phyloP scores from a whole-genome alignment of 257 asterid genomes.

The Plantago elongata region DNA sequence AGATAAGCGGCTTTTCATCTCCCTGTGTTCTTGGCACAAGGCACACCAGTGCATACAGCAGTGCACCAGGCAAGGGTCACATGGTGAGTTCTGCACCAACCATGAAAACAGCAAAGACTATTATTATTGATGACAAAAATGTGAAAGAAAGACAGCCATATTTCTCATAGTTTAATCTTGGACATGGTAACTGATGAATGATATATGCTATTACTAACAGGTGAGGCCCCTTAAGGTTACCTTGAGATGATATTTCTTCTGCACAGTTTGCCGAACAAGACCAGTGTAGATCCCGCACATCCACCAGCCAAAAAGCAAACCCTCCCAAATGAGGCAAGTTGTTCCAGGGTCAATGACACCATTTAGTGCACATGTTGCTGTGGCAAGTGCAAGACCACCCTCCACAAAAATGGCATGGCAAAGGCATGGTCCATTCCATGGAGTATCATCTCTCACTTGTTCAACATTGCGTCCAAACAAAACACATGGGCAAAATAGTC shows the following conservation, averaged over 20 bases:
- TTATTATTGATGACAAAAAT: not conserved
- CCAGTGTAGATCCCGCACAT: conserved; percentile 99
- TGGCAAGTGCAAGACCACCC: conserved; percentile 84
- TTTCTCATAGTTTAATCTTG: not conserved
- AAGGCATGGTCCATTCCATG: conserved; percentile 87
- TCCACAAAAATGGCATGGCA: conserved; percentile 90
- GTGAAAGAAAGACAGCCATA: not conserved
- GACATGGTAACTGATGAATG: not conserved
- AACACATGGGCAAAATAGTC: conserved; percentile 95
- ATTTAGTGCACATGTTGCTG: conserved; percentile 61
- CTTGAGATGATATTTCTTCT: conserved; percentile 98
- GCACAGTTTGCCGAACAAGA: conserved; percentile 70
- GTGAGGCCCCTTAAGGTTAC: conserved; percentile 28
- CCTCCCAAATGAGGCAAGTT: conserved; percentile 78
- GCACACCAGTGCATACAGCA: conserved; percentile 99
- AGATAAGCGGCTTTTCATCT: conserved; percentile 76
- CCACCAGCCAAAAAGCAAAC: conserved; percentile 98
- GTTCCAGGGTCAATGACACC: conserved; percentile 85
- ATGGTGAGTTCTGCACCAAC: conserved; percentile 77
- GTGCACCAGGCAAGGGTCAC: conserved; percentile 93
- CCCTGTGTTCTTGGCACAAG: conserved; percentile 96
- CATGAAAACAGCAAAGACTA: not conserved
- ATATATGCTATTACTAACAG: not conserved
- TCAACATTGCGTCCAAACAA: conserved; percentile 86
- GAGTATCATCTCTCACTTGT: conserved; percentile 76